Base-by-base conservation (phyloP, 768 basidiomycete genomes). In the Lentinula sp. region DNA sequence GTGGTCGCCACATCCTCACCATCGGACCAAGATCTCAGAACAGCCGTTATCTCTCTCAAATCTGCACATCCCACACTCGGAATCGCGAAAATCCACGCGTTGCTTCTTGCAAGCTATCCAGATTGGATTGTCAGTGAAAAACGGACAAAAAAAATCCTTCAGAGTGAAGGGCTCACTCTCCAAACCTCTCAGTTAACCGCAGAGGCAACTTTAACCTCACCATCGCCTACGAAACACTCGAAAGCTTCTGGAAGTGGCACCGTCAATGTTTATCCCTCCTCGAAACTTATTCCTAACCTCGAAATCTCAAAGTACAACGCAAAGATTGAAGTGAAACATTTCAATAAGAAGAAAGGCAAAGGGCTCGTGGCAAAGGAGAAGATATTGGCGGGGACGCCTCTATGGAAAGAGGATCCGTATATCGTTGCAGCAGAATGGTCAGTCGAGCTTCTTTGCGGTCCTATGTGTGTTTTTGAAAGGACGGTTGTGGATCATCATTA, bases 371-470 rank as follows among this genome's bases (percentile, higher is more conserved):
- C 91, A 1, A 82, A 73, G 37, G 81, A 84, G 54, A 76, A 79
- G 34, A 88, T 95, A 57, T 73, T 74, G 28, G 81, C 85, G 66
- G 91, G 88, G 0, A 90, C 95, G 63, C 74, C 84, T 4, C 70
- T 96, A 16, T 95, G 93, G 91, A 87, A 85, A 61, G 93, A 95
- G 68, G 89, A 92, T 67, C 91, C 90, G 1, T 92, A 87, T 68
- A 72, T 88, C 49, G 72, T 91, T 21, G 87, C 89, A n/a, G 85
- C 90, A n/a, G 88, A 90, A 73, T 90, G 87, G 88, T 90, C 70
- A 62, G 71, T 67, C n/a, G 23, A 52, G 1, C 48, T 45, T 32
- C 31, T 37, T 58, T 42, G 4, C 37, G 58, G 34, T 59, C 59
- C 62, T 51, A 42, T 18, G 54, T 31, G 2, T 56, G 37, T 40